Base-by-base conservation (phyloP, 2,329 filamentous ascomycete species). In the Cadophora sp. region DNA sequence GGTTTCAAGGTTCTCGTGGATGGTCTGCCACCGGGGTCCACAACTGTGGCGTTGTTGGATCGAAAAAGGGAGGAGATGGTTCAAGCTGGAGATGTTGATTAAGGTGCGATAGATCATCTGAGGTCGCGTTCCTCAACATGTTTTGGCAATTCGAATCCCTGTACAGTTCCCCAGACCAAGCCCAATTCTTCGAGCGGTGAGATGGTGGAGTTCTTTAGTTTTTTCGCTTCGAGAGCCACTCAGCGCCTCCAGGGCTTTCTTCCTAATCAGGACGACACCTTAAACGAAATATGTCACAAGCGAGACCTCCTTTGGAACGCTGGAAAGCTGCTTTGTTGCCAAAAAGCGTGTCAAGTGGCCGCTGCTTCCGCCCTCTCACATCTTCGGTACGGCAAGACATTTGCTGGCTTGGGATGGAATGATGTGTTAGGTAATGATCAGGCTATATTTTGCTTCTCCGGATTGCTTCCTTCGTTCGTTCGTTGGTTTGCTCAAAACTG, bases 381-480 rank as follows among this genome's bases (percentile, higher is more conserved):
- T 24, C n/a, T n/a, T 11, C 4, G 12, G 14, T 26, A 34, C 8
- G 7, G 55, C 55, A 26, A 58, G 2, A 40, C 6, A 24, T 40
- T 16, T 58, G 55, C 31, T 58, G 19, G 22, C n/a, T 29, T 40
- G 55, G 8, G 12, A 22, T 22, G 31, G 55, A 8, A 12, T 62
- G 60, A 51, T 29, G 40, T 53, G 27, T 34, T 19, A n/a, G n/a
- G n/a, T n/a, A 7, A 12, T 53, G 60, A 37, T 53, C 26, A 62
- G 50, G 31, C 26, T 43, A 31, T 12, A 14, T 43, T 64, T 56
- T 64, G 22, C 62, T 55, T 46, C 46, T 19, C 66, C 29, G 29
- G 48, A 64, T 64, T 64, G 64, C 62, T 50, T 56, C 14, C 61
- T 68, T 70, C 56, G 71, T 69, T 73, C 66, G 69, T 50, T 56